phyloP scores from a whole-genome alignment of 176 grass and related monocot genomes.

The Juncus effusus region DNA sequence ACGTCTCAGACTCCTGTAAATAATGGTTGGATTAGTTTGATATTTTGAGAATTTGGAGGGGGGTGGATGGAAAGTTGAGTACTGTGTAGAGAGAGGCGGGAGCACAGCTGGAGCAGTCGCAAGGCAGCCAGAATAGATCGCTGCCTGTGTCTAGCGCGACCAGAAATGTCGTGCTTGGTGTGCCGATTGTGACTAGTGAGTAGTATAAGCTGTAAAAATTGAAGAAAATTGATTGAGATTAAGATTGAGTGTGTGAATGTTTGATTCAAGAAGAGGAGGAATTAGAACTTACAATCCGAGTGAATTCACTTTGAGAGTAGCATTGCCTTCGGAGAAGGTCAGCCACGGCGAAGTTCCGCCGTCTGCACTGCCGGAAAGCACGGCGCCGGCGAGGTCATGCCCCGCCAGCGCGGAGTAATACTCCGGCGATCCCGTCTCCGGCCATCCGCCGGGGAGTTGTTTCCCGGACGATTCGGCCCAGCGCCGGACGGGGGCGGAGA shows the following conservation, averaged over 20 bases:
- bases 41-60: conserved; percentile 13
- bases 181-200: conserved; percentile 66
- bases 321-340: conserved; percentile 68
- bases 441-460: conserved; percentile 36
- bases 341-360: conserved; percentile 17
- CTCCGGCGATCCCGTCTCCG: conserved; percentile 26
- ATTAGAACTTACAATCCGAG: conserved; percentile 60
- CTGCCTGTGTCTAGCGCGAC: conserved; percentile 89
- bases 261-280: neutral
- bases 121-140: conserved; percentile 82
- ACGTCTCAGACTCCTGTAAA: conserved; percentile 39
- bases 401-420: conserved; percentile 51
- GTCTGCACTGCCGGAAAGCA: conserved; percentile 7
- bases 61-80: neutral
- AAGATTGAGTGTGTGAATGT: neutral
- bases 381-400: conserved; percentile 45
- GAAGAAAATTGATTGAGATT: neutral
- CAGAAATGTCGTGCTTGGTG: conserved; percentile 70
- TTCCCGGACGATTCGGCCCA: conserved; percentile 39
- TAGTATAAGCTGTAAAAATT: conserved; percentile 57
- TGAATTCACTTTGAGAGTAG: conserved; percentile 55
- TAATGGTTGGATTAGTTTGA: conserved; percentile 1
- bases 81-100: conserved; percentile 27
- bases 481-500: conserved; percentile 42
- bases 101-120: conserved; percentile 59